Evolutionary conservation across 1,139 yeast genomes (phyloP), one percentile per base, ranked within the genome.

Genomic region (Hyphopichia burtonii): DNA sequence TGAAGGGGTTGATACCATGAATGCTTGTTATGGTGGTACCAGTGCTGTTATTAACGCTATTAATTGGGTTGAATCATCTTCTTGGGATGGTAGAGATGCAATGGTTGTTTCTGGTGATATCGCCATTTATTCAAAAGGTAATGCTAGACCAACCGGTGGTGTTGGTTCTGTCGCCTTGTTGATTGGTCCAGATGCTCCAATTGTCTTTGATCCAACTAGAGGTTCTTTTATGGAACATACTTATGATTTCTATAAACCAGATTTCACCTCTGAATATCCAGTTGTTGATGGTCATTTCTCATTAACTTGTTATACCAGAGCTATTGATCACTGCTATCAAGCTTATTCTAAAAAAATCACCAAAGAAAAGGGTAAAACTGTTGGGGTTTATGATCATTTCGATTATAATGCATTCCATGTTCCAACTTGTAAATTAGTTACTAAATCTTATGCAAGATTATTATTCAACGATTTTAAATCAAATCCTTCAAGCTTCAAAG

Each of bases 91-190:
- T 51, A 83, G 99, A 68, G 91, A 93, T 60, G 99, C 99, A 46
- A 82, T 93, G 58, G 99, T 91, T 44, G 96, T 91, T 34, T 84
- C 94, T 61, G 98, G 97, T 66, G 99, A 94, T 68, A 93, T 94
- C 65, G 99, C 99, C 61, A 86, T 94, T 56, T 94, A 94, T 70
- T 90, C 93, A 56, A 81, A 91, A 71, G 99, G 99, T 64, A 86
- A 95, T 39, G 99, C 99, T 44, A 85, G 99, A 76, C 99, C 99
- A 58, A 93, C 99, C 45, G 99, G 99, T 65, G 99, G 99, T 71
- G 98, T 96, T 46, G 99, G 99, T 60, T 80, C 96, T 42, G 95
- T 93, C 46, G 99, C 99, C 40, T 59, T 94, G 63, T 82, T 87
- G 65, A 86, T 94, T 59, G 99, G 99, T 41, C 96, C 98, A 43